phyloP scores from a whole-genome alignment of 148 eudicot genomes.

The Camellia lanceoleosa region DNA sequence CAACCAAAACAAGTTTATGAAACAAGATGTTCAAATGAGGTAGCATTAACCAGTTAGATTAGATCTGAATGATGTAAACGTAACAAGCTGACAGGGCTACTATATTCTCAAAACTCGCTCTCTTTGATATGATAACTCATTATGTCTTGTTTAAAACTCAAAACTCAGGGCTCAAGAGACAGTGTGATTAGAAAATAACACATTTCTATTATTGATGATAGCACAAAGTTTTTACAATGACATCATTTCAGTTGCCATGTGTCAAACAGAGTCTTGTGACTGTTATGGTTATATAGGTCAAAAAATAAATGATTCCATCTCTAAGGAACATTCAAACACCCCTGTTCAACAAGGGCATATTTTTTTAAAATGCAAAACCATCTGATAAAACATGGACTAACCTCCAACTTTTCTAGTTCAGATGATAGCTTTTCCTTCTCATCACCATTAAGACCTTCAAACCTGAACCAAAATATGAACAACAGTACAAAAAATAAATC shows the following conservation, averaged over 20 bases:
- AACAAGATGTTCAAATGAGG: background rate
- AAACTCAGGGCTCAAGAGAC: background rate
- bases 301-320: background rate
- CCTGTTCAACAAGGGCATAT: background rate
- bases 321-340: background rate
- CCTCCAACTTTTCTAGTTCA: constrained; percentile 59
- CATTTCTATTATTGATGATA: background rate
- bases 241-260: background rate
- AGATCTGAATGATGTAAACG: background rate
- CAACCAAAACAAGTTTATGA: background rate
- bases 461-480: constrained; percentile 38
- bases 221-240: background rate
- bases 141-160: background rate
- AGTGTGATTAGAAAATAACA: too few species aligned
- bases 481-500: too few species aligned
- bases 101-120: background rate
- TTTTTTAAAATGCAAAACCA: background rate
- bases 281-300: background rate
- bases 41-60: background rate
- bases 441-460: constrained; percentile 37
- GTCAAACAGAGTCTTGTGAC: background rate
- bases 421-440: constrained; percentile 43
- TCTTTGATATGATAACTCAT: background rate
- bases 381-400: constrained; percentile 20
- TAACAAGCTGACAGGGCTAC: background rate